Conservation (phyloP, 2,329 filamentous ascomycete genomes). For the Phialophora expanda region DNA sequence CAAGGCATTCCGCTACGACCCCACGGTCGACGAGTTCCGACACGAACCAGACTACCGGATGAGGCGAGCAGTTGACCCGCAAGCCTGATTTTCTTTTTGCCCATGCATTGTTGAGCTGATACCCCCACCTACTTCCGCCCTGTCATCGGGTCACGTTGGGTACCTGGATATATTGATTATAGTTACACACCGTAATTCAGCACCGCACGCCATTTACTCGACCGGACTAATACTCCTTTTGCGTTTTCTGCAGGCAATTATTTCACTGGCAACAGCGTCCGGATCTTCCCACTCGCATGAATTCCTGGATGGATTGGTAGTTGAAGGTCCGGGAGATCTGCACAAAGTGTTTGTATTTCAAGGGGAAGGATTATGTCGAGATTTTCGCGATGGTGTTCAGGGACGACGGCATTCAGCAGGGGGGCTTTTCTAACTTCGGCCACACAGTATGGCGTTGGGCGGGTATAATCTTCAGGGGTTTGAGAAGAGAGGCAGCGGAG, state of each 20-base stretch:
- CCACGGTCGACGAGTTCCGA: slow-evolving; percentile 77
- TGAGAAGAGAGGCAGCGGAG: background rate
- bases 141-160: background rate
- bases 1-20: slow-evolving; percentile 91
- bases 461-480: background rate
- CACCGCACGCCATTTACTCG: slow-evolving; percentile 20
- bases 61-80: slow-evolving; percentile 48
- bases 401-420: background rate
- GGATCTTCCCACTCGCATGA: slow-evolving; percentile 14
- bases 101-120: slow-evolving; percentile 20
- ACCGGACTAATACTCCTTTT: slow-evolving; percentile 31
- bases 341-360: background rate
- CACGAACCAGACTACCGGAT: slow-evolving; percentile 84
- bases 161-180: slow-evolving; percentile 10
- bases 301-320: slow-evolving; percentile 34
- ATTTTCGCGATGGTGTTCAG: slow-evolving; percentile 6
- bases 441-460: background rate
- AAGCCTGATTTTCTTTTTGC: slow-evolving; percentile 31
- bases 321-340: background rate
- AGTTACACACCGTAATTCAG: slow-evolving; percentile 7
- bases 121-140: slow-evolving; percentile 20
- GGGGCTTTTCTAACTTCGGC: background rate
- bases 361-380: background rate
- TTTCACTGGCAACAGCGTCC: slow-evolving; percentile 30
- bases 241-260: slow-evolving; percentile 31